Percentiles rank a stretch among this genome's conserved stretches.
Evolutionary conservation across 768 basidiomycete genomes (phyloP).

Genomic region (Boletellus ananas): DNA sequence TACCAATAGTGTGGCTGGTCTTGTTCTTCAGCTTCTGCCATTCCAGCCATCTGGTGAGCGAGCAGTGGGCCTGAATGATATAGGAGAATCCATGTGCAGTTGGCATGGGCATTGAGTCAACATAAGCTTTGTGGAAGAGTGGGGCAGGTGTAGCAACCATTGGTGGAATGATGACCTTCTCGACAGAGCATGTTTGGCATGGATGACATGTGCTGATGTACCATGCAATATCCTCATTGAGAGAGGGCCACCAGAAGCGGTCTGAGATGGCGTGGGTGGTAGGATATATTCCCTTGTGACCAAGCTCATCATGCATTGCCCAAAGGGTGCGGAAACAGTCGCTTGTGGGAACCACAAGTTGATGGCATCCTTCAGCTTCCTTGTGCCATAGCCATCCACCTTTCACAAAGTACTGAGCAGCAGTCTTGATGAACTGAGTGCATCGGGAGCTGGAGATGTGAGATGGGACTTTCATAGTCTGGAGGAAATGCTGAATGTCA

Average conservation of each 20-base stretch:
- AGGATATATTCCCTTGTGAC: constrained; percentile 3
- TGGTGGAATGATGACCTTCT: constrained; percentile 25
- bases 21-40: constrained; percentile 26
- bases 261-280: constrained; percentile 6
- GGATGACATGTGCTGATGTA: constrained; percentile 35
- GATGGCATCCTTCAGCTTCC: no score
- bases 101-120: constrained; percentile 42
- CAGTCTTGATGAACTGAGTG: no score
- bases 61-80: constrained; percentile 36
- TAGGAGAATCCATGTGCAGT: constrained; percentile 29
- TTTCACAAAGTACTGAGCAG: no score
- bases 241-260: constrained; percentile 30
- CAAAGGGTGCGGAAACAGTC: neutral
- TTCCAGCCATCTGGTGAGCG: constrained; percentile 34
- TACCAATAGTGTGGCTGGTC: constrained; percentile 22
- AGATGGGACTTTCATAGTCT: no score
- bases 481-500: no score
- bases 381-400: no score
- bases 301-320: neutral
- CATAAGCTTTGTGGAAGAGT: constrained; percentile 27
- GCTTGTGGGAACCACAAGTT: neutral
- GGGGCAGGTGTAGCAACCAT: neutral
- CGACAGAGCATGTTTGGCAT: constrained; percentile 31
- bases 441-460: no score
- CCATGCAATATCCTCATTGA: constrained; percentile 29